Evolutionary conservation across 345 rosid genomes (phyloP), one percentile per base, ranked within the genome.

Genomic region (Physaria fendleri): DNA sequence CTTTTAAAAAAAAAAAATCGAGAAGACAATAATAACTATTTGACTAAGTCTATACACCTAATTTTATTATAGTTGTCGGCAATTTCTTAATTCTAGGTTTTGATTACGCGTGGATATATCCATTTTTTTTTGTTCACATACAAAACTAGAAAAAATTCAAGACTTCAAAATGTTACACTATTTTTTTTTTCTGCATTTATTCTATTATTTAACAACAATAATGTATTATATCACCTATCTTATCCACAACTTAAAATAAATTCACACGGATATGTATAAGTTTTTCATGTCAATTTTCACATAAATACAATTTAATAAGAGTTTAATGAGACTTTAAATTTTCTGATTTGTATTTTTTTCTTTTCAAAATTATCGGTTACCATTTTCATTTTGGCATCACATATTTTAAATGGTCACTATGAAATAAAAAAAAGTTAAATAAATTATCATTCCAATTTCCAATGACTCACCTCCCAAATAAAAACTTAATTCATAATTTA

Each of bases 1-100:
- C n/a, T n/a, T n/a, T n/a, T n/a, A n/a, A n/a, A n/a, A n/a, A n/a
- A n/a, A n/a, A n/a, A n/a, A n/a, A n/a, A n/a, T n/a, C n/a, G n/a
- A 53, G 24, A 42, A 8, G 2, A 44, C 44, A 53, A 27, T n/a
- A n/a, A n/a, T 54, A 5, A 42, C 7, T 39, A 13, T 28, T 50
- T 44, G 62, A 55, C 30, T 17, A 47, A 25, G 32, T 55, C 38
- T 27, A 29, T 2, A 35, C 64, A 35, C 57, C 48, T 21, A 56
- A 45, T 37, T 27, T 42, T 12, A 32, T 9, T 30, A 2, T 30
- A 9, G n/a, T 32, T 13, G 47, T 55, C 62, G 55, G 39, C 56
- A 55, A 25, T 64, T 43, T 41, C 53, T 64, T 27, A 15, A 21
- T 21, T 53, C 43, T 53, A 8, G 8, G 13, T 52, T 34, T 20